A percentile compares a stretch with the other conserved stretches of the same genome.
These are phyloP conservation scores for Hebeloma cylindrosporum DNA, from an alignment of 768 basidiomycete genomes.

Conservation along the genomic window DNA sequence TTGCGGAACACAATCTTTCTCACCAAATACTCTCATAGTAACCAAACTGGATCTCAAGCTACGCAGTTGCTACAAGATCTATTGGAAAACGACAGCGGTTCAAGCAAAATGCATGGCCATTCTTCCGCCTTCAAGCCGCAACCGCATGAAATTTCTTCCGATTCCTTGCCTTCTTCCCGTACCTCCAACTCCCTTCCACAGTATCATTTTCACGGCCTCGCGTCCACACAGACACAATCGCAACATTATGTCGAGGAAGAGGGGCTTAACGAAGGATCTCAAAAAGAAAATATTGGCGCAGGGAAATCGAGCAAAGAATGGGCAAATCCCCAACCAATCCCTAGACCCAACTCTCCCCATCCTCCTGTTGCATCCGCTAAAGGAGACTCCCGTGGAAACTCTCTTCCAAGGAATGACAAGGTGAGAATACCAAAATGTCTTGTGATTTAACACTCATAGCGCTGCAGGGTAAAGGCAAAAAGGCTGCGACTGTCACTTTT, in stretches of 20 bases:
- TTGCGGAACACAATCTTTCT: slow-evolving; percentile 1
- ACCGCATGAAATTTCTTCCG: slow-evolving; percentile 38
- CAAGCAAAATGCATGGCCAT: slow-evolving; percentile 18
- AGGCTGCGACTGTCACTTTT: slow-evolving; percentile 21
- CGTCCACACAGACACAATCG: slow-evolving; percentile 53
- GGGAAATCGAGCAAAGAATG: slow-evolving; percentile 18
- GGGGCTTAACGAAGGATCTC: slow-evolving; percentile 41
- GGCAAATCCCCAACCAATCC: slow-evolving; percentile 19
- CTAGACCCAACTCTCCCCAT: slow-evolving; percentile 24
- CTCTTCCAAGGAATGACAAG: slow-evolving; percentile 23
- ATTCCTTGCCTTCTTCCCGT: slow-evolving; percentile 40
- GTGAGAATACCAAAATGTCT: slow-evolving; percentile 17
- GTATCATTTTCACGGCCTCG: slow-evolving; percentile 61
- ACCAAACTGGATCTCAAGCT: slow-evolving; percentile 50
- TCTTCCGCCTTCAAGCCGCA: slow-evolving; percentile 20
- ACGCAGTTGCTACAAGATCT: slow-evolving; percentile 53
- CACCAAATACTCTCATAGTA: slow-evolving; percentile 30
- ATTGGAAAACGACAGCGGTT: slow-evolving; percentile 26
- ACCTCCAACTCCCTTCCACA: slow-evolving; percentile 37
- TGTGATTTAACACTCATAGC: slow-evolving; percentile 3
- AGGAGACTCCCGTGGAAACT: slow-evolving; percentile 24
- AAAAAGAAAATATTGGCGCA: slow-evolving; percentile 50
- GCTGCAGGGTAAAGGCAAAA: slow-evolving; percentile 20
- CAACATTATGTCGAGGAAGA: slow-evolving; percentile 37
- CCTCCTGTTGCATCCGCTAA: slow-evolving; percentile 24